These are phyloP conservation scores for Aulographum hederae DNA, from an alignment of 2,329 filamentous ascomycete genomes.

Conservation along the genomic window DNA sequence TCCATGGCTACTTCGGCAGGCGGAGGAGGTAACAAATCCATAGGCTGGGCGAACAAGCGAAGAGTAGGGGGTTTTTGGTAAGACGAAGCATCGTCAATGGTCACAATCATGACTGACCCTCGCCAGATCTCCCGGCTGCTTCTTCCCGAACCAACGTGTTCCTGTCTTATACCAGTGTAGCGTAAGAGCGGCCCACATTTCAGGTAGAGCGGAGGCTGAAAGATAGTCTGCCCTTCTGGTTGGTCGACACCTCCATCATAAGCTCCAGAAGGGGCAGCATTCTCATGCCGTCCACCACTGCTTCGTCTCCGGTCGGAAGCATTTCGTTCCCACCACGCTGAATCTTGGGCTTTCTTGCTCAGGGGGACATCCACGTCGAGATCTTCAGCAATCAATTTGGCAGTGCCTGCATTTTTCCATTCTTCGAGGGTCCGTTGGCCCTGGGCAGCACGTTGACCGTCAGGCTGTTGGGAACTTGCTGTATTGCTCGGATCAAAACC, in stretches of 20 bases:
- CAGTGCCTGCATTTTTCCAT: conserved; percentile 23
- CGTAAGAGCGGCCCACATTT: conserved; percentile 82
- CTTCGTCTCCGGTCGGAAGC: conserved; percentile 24
- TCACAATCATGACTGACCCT: conserved; percentile 91
- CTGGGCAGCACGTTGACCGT: background rate
- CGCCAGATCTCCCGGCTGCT: conserved; percentile 68
- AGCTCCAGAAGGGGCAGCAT: conserved; percentile 23
- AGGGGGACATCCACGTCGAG: conserved; percentile 17
- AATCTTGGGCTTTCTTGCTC: conserved; percentile 11
- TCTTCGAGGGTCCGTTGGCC: conserved; percentile 36
- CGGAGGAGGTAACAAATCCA: conserved; percentile 64
- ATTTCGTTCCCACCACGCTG: conserved; percentile 60
- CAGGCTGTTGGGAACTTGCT: too few species aligned
- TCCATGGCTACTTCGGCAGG: conserved; percentile 49
- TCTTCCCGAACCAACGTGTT: conserved; percentile 21
- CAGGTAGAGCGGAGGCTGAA: conserved; percentile 68
- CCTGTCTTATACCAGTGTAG: conserved; percentile 65
- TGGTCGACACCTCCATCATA: conserved; percentile 45
- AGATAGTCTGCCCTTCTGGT: conserved; percentile 49
- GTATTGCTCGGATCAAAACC: too few species aligned
- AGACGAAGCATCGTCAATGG: conserved; percentile 63
- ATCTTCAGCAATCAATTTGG: conserved; percentile 22
- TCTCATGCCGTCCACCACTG: conserved; percentile 7
- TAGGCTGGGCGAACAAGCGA: conserved; percentile 71
- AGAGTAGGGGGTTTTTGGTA: conserved; percentile 64